Evolutionary conservation across 176 grass and related monocot genomes (phyloP), one percentile per base, ranked within the genome.

Genomic region (Aegilops tauschii): DNA sequence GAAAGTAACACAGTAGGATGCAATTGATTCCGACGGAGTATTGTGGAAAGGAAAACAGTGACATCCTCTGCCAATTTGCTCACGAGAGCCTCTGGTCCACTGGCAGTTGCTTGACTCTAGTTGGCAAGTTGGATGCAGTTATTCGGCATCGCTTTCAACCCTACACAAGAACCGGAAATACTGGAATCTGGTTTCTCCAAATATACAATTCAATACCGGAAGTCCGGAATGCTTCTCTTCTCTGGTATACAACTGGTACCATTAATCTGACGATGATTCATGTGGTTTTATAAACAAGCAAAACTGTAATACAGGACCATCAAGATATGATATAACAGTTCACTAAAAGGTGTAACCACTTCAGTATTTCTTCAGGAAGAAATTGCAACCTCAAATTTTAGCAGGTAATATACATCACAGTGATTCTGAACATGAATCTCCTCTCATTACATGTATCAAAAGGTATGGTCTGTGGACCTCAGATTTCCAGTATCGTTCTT

Each of bases 401-500:
- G 59, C 59, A 61, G 6, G 29, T 37, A 37, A 88, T 77, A 82
- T 81, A 69, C 61, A 84, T 29, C 63, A 75, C 32, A 39, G 13
- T 30, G 63, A 64, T 72, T 86, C 4, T 18, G 62, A 29, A n/a
- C 77, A 88, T 23, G 68, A 40, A 52, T 42, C 29, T 30, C 29
- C 52, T 73, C 85, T 69, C 82, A 29, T 49, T 76, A 69, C 29
- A 80, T 68, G 68, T 79, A 76, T 18, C 21, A 31, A 70, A 69
- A 82, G 34, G 42, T 36, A 69, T 61, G 64, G 16, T 35, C 25
- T 35, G n/a, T 56, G 81, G 21, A 69, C 50, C 69, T 94, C 87
- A 99, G 64, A 96, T 96, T 84, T 89, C 97, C 75, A 99, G 74
- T 88, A 99, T 96, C 36, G 97, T 99, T 79, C 94, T 90, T 73